Conservation (phyloP, 1,139 yeast genomes). For the Yamadazyma spencermartinsiae region DNA sequence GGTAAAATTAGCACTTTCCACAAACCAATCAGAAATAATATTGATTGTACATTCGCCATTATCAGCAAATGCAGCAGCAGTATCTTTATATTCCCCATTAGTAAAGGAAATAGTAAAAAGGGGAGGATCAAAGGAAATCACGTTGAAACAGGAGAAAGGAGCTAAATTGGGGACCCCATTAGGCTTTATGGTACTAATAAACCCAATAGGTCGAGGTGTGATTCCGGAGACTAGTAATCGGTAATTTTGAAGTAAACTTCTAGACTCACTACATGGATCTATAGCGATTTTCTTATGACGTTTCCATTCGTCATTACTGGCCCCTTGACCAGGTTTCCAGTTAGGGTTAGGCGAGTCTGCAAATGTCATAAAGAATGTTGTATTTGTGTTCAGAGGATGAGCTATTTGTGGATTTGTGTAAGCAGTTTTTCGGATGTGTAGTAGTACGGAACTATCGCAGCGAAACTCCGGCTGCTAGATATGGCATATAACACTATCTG, state of each 20-base stretch:
- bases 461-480: no score
- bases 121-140: slow-evolving; percentile 58
- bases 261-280: slow-evolving; percentile 49
- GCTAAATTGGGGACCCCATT: slow-evolving; percentile 53
- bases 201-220: slow-evolving; percentile 62
- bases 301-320: slow-evolving; percentile 45
- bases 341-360: slow-evolving; percentile 21
- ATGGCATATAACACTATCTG: no score
- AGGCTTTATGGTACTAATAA: slow-evolving; percentile 46
- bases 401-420: no score
- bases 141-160: slow-evolving; percentile 57
- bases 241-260: slow-evolving; percentile 49
- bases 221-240: slow-evolving; percentile 49
- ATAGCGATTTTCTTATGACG: slow-evolving; percentile 42
- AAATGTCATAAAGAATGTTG: background rate
- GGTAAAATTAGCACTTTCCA: slow-evolving; percentile 62
- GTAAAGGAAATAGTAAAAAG: slow-evolving; percentile 53
- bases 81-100: slow-evolving; percentile 47
- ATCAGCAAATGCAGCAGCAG: slow-evolving; percentile 48
- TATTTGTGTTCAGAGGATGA: background rate
- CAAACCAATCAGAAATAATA: slow-evolving; percentile 62
- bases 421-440: no score
- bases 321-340: slow-evolving; percentile 55
- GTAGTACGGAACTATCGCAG: no score
- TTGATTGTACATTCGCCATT: slow-evolving; percentile 59